A percentile compares a stretch with the other conserved stretches of the same genome.
Evolutionary conservation across 1,139 yeast genomes (phyloP).

Genomic region (Pichia sp.): DNA sequence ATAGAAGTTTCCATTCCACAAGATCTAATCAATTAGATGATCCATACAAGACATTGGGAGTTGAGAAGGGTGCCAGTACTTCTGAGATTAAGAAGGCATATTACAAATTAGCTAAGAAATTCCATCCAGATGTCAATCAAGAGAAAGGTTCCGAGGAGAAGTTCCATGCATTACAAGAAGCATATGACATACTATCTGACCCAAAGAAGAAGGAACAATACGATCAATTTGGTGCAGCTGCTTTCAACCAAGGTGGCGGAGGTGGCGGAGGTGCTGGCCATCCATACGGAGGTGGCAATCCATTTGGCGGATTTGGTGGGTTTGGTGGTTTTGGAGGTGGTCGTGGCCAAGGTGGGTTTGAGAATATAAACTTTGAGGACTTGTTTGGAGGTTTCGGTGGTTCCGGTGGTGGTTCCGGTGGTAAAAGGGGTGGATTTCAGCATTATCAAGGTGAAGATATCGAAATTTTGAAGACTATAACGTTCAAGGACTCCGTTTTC

Average conservation of each 20-base stretch:
- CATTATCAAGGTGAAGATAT: conserved; percentile 88
- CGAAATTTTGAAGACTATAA: conserved; percentile 66
- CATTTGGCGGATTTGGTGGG: conserved; percentile 29
- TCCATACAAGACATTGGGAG: conserved; percentile 82
- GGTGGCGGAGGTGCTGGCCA: conserved; percentile 29
- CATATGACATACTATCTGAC: conserved; percentile 87
- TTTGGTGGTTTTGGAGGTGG: conserved; percentile 26
- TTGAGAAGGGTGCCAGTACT: conserved; percentile 61
- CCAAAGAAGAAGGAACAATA: conserved; percentile 82
- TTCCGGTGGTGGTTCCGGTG: conserved; percentile 24
- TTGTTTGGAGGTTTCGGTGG: conserved; percentile 51
- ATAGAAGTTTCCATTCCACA: conserved; percentile 23
- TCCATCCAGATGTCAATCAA: conserved; percentile 95
- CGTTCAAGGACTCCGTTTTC: conserved; percentile 81
- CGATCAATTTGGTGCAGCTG: conserved; percentile 87
- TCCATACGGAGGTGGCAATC: conserved; percentile 38
- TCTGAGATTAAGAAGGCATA: conserved; percentile 90
- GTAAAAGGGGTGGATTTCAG: conserved; percentile 38
- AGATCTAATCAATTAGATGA: conserved; percentile 33
- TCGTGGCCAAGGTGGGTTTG: conserved; percentile 23
- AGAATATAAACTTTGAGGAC: conserved; percentile 70
- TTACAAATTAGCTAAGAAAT: conserved; percentile 86
- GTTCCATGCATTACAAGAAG: conserved; percentile 90
- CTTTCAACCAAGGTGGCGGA: conserved; percentile 47
- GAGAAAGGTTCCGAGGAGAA: conserved; percentile 80